Base-by-base conservation (phyloP, 371 early-diverging fungal species). In the Paraphysoderma sedebokerense region DNA sequence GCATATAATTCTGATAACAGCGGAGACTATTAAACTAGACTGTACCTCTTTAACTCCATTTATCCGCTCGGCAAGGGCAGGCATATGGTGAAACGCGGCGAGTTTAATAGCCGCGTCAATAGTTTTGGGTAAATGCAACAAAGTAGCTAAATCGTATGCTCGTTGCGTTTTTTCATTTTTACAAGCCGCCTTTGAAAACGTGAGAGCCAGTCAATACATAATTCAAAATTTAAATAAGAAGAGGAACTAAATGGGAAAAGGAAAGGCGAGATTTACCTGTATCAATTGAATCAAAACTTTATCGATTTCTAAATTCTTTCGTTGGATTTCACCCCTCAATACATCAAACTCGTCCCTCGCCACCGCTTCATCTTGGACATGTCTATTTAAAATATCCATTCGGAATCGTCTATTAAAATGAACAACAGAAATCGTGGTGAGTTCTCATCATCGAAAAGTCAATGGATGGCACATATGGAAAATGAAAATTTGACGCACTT, bases 21-120 rank as follows among this genome's bases (percentile, higher is more conserved):
- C n/a, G n/a, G n/a, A n/a, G n/a, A n/a, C n/a, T n/a, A n/a, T n/a
- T n/a, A n/a, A n/a, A n/a, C n/a, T n/a, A n/a, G n/a, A n/a, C n/a
- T 57, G 58, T 44, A 71, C 75, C 68, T 87, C 84, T 56, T 80
- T 79, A 20, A 90, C 51, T 33, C 71, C 60, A 46, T 68, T 76
- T 52, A 93, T 74, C 29, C 80, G 75, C 44, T 90, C 86, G 19
- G 87, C 88, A 32, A 91, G 56, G 12, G 53, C 60, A 4, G 74
- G 63, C 30, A 74, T 58, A 34, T 72, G 70, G 50, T 79, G 63
- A 50, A 68, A 66, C 2, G 74, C 56, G 0, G 91, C 92, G 48
- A 92, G 69, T 55, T 82, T 77, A 46, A 87, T 63, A 0, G 88
- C 91, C 0, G 74, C 81, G 33, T 87, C 85, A 32, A 90, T 52